These are phyloP conservation scores for Aspergillus carbonarius DNA, from an alignment of 2,329 filamentous ascomycete genomes.

Conservation along the genomic window DNA sequence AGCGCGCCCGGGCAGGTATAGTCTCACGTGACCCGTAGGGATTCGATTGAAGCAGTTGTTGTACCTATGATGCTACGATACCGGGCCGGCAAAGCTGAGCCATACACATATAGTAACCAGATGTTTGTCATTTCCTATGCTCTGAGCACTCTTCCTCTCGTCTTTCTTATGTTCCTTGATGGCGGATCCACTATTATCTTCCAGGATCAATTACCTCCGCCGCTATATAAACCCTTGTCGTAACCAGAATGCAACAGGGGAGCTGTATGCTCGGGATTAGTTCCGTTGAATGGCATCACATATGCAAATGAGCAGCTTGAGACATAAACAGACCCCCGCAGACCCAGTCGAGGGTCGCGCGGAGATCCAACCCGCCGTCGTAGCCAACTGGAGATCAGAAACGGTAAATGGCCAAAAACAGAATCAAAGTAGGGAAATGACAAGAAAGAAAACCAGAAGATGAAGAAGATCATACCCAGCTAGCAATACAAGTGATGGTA, in stretches of 20 bases:
- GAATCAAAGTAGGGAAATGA: constrained; percentile 20
- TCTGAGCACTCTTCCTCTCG: constrained; percentile 14
- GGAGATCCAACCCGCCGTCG: constrained; percentile 19
- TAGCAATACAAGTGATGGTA: constrained; percentile 42
- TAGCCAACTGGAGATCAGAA: constrained; percentile 23
- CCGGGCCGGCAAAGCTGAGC: not conserved
- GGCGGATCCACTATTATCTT: constrained; percentile 12
- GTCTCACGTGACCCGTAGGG: not conserved
- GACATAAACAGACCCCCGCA: constrained; percentile 23
- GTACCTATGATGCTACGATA: not conserved
- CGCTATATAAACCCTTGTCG: constrained; percentile 17
- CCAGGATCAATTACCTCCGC: constrained; percentile 17
- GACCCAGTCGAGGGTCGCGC: constrained; percentile 26
- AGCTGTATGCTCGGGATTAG: constrained; percentile 21
- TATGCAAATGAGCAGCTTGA: constrained; percentile 24
- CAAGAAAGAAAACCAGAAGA: constrained; percentile 20
- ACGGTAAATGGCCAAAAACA: constrained; percentile 21
- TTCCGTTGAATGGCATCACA: constrained; percentile 27
- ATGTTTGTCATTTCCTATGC: constrained; percentile 11
- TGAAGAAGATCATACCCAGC: constrained; percentile 35
- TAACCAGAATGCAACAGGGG: constrained; percentile 15
- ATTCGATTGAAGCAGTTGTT: not conserved
- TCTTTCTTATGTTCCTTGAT: constrained; percentile 13
- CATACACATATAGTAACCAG: constrained; percentile 7
- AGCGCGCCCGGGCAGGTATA: not conserved